Evolutionary conservation across 1,139 yeast species (phyloP).

Genomic region (Suhomyces bribrorum): DNA sequence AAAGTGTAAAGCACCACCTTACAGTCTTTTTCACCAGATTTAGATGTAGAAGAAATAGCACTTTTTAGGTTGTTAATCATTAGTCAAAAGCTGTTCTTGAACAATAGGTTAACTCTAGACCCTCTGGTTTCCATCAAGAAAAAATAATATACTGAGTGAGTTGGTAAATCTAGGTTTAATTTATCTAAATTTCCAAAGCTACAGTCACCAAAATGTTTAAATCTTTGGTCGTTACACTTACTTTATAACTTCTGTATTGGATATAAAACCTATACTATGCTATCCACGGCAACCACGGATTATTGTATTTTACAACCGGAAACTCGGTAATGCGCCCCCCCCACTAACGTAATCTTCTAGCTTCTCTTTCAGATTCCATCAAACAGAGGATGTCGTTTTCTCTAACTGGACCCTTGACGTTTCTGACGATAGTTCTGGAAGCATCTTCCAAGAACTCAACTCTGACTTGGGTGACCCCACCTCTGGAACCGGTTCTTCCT

Average conservation of each 20-base stretch:
- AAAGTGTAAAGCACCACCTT: no score
- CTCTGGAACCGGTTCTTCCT: conserved; percentile 33
- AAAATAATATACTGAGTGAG: no score
- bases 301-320: conserved; percentile 6
- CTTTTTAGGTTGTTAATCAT: no score
- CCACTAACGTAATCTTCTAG: conserved; percentile 30
- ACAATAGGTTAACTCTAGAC: no score
- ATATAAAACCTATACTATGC: conserved; percentile 11
- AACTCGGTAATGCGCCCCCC: conserved; percentile 7
- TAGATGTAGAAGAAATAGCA: no score
- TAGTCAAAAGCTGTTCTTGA: no score
- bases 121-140: no score
- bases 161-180: no score
- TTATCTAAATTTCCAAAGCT: no score
- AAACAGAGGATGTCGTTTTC: conserved; percentile 31
- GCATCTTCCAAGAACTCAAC: conserved; percentile 30
- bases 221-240: no score
- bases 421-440: conserved; percentile 31
- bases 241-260: conserved; percentile 10
- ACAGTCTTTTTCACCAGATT: no score
- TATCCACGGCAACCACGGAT: conserved; percentile 1
- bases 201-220: no score
- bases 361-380: conserved; percentile 32
- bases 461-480: conserved; percentile 33
- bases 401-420: conserved; percentile 34